Evolutionary conservation across 1,139 yeast species (phyloP), one percentile per base, ranked within the genome.

Genomic region (Blastobotrys capitulatus): DNA sequence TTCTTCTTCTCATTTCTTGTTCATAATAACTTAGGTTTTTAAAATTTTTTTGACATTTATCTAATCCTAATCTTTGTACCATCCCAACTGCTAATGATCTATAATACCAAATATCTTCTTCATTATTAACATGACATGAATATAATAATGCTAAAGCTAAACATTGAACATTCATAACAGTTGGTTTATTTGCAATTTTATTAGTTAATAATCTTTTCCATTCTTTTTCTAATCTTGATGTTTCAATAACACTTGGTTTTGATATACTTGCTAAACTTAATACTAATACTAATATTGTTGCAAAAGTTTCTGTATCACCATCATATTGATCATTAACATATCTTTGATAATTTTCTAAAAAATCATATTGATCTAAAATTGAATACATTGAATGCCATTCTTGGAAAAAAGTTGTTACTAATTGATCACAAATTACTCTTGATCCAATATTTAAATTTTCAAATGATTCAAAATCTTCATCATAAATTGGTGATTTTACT

Each of bases 11-110:
- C 61, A 86, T 87, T 55, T 89, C 90, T 66, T 85, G 94, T 71
- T 84, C 89, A 44, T 62, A 54, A 12, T 51, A 47, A 20, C 57
- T 44, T 5, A 66, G 53, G 8, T 80, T 77, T 6, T 83, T 82
- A 6, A 88, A 90, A 0, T 94, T 90, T 13, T 90, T 85, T 13
- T 95, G 96, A 67, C 95, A 85, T 56, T 95, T 76, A 63, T 88
- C 95, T 47, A 89, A 72, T 58, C 96, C 79, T 49, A 89, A 70
- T 58, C 89, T 94, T 60, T 86, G 95, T 1, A 92, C 84, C 90
- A 86, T 85, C 26, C 89, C 82, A 6, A 84, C 80, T 7, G 85
- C 82, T 58, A 83, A 73, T 41, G 92, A 90, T 54, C 96, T 74
- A 42, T 84, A 72, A 52, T 83, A 85, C 69, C 87, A 88, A 52